Percentiles rank a stretch among this genome's conserved stretches.
Conservation (phyloP, 2,329 filamentous ascomycete species). For the Fusarium hostae region DNA sequence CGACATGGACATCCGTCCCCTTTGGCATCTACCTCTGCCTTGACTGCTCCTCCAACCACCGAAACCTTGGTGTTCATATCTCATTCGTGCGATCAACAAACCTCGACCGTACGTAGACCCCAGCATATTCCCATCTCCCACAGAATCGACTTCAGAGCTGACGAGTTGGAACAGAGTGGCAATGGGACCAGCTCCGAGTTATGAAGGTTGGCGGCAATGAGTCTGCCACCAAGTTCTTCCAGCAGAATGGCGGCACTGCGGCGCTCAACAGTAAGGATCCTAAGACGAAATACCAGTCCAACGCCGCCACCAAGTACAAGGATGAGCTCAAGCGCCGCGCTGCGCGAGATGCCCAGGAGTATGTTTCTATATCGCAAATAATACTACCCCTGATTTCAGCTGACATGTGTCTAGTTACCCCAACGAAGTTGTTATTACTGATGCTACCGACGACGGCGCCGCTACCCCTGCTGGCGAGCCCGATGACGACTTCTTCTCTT, state of each 20-base stretch:
- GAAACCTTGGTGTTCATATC: conserved; percentile 98
- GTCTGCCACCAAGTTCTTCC: conserved; percentile 97
- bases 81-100: conserved; percentile 99
- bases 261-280: conserved; percentile 95
- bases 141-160: conserved; percentile 26
- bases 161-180: conserved; percentile 74
- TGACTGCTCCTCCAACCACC: conserved; percentile 96
- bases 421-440: conserved; percentile 84
- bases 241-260: conserved; percentile 92
- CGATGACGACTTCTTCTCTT: conserved; percentile 98
- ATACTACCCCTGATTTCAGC: conserved; percentile 11
- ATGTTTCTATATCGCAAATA: conserved; percentile 51
- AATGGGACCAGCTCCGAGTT: conserved; percentile 96
- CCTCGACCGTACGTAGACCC: conserved; percentile 82
- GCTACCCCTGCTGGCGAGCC: conserved; percentile 84
- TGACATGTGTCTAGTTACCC: conserved; percentile 72
- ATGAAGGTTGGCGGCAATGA: conserved; percentile 99
- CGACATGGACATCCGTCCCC: conserved; percentile 97
- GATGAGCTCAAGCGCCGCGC: conserved; percentile 91
- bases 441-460: conserved; percentile 74
- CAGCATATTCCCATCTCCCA: background rate
- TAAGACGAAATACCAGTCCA: conserved; percentile 96
- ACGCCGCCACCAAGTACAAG: conserved; percentile 96
- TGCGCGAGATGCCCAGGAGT: conserved; percentile 86
- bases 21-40: conserved; percentile 98